Conservation (phyloP, 2,329 filamentous ascomycete genomes). For the Curvularia lunata region DNA sequence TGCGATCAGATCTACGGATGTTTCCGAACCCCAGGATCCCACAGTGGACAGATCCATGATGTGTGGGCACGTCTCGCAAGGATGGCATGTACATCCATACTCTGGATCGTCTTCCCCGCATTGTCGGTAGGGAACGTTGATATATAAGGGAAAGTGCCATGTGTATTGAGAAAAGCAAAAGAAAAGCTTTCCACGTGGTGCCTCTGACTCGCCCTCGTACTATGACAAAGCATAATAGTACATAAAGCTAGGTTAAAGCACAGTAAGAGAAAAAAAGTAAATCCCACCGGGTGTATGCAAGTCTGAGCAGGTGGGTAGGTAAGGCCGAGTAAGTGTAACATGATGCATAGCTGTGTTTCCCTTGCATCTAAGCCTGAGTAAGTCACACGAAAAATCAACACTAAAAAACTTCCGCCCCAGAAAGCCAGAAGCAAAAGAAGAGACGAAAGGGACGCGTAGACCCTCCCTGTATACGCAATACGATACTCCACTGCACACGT, state of each 20-base stretch:
- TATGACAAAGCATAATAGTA: not conserved
- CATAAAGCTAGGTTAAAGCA: not conserved
- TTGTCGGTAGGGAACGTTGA: too few relatives aligned
- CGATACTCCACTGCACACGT: too few relatives aligned
- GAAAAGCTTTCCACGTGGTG: not conserved
- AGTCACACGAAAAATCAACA: too few relatives aligned
- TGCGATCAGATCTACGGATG: not conserved
- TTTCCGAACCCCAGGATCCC: not conserved
- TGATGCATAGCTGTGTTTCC: too few relatives aligned
- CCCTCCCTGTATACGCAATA: too few relatives aligned
- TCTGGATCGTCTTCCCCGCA: not conserved
- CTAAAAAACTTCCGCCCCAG: too few relatives aligned
- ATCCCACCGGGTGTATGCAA: slow-evolving; percentile 3
- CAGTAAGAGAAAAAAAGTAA: not conserved
- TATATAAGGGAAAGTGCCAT: not conserved
- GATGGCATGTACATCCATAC: not conserved
- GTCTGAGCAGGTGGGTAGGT: not conserved
- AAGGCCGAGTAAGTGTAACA: not conserved
- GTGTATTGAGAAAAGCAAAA: not conserved
- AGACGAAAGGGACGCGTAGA: too few relatives aligned
- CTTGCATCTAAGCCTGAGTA: too few relatives aligned
- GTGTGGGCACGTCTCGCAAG: not conserved
- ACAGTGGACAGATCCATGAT: not conserved
- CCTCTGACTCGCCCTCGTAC: not conserved
- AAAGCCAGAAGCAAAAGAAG: too few relatives aligned